Evolutionary conservation across 768 basidiomycete species (phyloP), one percentile per base, ranked within the genome.

Genomic region (Amanita brunnescens): DNA sequence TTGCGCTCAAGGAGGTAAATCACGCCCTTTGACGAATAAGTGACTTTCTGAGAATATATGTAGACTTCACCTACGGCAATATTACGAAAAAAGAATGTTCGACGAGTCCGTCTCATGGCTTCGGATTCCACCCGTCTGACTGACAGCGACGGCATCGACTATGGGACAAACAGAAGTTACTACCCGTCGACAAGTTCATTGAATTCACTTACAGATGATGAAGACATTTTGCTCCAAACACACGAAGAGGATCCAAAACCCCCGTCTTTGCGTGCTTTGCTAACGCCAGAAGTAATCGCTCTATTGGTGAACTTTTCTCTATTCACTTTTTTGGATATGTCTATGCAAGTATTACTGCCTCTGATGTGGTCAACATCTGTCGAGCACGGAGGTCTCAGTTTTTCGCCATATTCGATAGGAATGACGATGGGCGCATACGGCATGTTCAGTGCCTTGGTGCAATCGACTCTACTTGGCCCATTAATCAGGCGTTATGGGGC

Each of bases 371-470:
- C n/a, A n/a, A n/a, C n/a, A n/a, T n/a, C n/a, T n/a, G n/a, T n/a
- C n/a, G n/a, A n/a, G n/a, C n/a, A n/a, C n/a, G n/a, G n/a, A n/a
- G n/a, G n/a, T n/a, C n/a, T n/a, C n/a, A n/a, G n/a, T n/a, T 13
- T 45, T 33, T 61, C 70, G 24, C 74, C 80, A 2, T 70, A 70
- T 18, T 57, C 58, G 4, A 83, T 85, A 24, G 83, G 82, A 12
- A 63, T 66, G 13, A 74, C 80, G 45, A 68, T 80, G 48, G 71
- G 76, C 6, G 51, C 62, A 2, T 77, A 71, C 54, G 81, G 81
- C 6, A 57, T 79, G n/a, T 54, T 72, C 44, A 81, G 76, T 52
- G 81, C 76, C 5, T 29, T 75, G 29, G 61, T 80, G 53, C 80
- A 81, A 58, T 56, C 78, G 20, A 64, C 70, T 53, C 67, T 71